Conservation (phyloP, 139 green algal genomes). For the Asterochloris erici region DNA sequence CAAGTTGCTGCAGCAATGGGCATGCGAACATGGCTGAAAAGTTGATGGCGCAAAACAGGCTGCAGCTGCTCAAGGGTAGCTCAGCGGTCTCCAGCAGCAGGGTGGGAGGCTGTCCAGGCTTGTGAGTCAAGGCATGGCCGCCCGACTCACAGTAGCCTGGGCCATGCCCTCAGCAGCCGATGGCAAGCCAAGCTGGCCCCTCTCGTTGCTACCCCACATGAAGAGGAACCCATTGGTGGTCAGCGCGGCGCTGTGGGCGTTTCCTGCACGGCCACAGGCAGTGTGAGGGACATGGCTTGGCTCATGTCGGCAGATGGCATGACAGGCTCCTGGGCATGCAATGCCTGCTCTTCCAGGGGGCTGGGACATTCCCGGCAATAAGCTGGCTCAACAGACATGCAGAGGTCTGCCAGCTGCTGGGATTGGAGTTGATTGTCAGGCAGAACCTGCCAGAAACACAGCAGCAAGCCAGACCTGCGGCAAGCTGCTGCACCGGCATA, state of each 20-base stretch:
- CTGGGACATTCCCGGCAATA: no score
- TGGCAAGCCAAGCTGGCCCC: slow-evolving; percentile 83
- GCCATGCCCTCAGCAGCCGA: slow-evolving; percentile 47
- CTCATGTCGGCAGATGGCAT: neutral
- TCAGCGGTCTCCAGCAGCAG: no score
- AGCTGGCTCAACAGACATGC: no score
- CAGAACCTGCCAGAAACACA: neutral
- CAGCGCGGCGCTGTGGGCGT: slow-evolving; percentile 72
- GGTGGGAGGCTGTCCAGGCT: no score
- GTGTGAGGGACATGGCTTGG: neutral
- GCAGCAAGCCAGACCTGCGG: slow-evolving; percentile 42
- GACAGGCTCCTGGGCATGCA: neutral
- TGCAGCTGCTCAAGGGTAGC: no score
- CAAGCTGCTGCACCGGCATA: slow-evolving; percentile 66
- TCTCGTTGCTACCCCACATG: slow-evolving; percentile 80
- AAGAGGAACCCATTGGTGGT: slow-evolving; percentile 83
- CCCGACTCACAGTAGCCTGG: slow-evolving; percentile 19
- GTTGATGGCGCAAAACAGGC: no score
- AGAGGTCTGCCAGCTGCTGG: no score
- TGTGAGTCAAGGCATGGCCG: neutral
- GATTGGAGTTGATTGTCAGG: no score
- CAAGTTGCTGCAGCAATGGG: no score
- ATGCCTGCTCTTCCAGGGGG: neutral
- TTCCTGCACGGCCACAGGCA: slow-evolving; percentile 31
- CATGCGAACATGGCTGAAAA: no score